These are phyloP conservation scores for Botryotinia narcissicola DNA, from an alignment of 2,329 filamentous ascomycete species.

Conservation along the genomic window DNA sequence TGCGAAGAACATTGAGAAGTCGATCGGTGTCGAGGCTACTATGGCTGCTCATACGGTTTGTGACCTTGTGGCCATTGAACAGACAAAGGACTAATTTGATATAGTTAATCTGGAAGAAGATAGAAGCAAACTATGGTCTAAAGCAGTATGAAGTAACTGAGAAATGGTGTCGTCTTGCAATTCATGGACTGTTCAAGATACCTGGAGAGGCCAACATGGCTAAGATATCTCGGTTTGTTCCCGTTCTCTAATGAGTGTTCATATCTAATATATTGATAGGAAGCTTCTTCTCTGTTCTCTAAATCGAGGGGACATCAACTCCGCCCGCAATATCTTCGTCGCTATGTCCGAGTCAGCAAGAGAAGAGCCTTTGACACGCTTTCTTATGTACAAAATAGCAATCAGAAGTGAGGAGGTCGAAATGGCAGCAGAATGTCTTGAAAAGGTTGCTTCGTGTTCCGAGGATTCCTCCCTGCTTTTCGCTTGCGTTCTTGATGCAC, in stretches of 20 bases:
- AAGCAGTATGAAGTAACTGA: slow-evolving; percentile 55
- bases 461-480: slow-evolving; percentile 66
- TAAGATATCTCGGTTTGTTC: slow-evolving; percentile 61
- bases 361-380: slow-evolving; percentile 64
- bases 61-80: slow-evolving; percentile 8
- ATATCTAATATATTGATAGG: slow-evolving; percentile 43
- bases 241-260: slow-evolving; percentile 1
- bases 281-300: slow-evolving; percentile 72
- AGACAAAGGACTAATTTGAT: slow-evolving; percentile 20
- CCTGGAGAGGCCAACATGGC: slow-evolving; percentile 64
- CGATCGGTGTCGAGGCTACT: slow-evolving; percentile 59
- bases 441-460: slow-evolving; percentile 52
- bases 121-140: slow-evolving; percentile 58
- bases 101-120: slow-evolving; percentile 77
- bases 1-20: slow-evolving; percentile 43
- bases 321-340: slow-evolving; percentile 54
- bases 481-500: slow-evolving; percentile 76
- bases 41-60: slow-evolving; percentile 66
- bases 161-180: slow-evolving; percentile 68
- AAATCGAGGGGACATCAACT: slow-evolving; percentile 52
- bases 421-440: slow-evolving; percentile 62
- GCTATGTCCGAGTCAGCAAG: slow-evolving; percentile 57
- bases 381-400: slow-evolving; percentile 72
- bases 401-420: slow-evolving; percentile 57
- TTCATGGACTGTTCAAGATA: slow-evolving; percentile 64